Base-by-base conservation (phyloP, 352 stramenopile genomes). In the Phytophthora melonis region DNA sequence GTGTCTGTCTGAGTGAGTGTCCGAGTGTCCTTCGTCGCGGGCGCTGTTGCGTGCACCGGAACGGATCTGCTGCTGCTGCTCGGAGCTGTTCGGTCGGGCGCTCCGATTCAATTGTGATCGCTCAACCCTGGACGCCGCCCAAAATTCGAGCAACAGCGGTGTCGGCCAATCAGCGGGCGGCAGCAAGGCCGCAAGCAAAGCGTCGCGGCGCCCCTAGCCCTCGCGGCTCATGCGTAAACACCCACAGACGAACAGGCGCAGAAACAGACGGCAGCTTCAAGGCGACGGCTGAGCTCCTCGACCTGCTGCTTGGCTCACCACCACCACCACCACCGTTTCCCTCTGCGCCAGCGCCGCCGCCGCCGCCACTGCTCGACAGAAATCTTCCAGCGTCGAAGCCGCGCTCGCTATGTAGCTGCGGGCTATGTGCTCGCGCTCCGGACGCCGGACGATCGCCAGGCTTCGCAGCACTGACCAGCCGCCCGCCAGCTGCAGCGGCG, bases 81-180 rank as follows among this genome's bases (percentile, higher is more conserved):
- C 23, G 23, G 23, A 16, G 58, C 53, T 59, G 53, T 30, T 57
- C 68, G 8, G 14, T 19, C 14, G 41, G 41, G 11, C 41, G 23
- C 23, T 53, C 63, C 41, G 66, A 75, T 72, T 75, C 63, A 75
- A 72, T 75, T 70, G 55, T 75, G 63, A 72, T 49, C 41, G 41
- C 41, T 49, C 14, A 18, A 49, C n/a, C 14, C 45, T 41, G 7
- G 8, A 25, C 11, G 11, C 30, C 43, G 30, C 30, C 19, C 43
- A 69, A 66, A 66, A 58, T 58, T 74, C 41, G 19, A 72, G 47
- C 16, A 58, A 54, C 27, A 18, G 27, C 66, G 13, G 7, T 7
- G 5, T 32, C 60, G 30, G 7, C 73, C 63, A 71, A 76, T 27
- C 53, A 58, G 36, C 43, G 45, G 14, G 32, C 68, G 47, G 62